phyloP scores from a whole-genome alignment of 2,329 filamentous ascomycete species.

The Venturia oleaginea region DNA sequence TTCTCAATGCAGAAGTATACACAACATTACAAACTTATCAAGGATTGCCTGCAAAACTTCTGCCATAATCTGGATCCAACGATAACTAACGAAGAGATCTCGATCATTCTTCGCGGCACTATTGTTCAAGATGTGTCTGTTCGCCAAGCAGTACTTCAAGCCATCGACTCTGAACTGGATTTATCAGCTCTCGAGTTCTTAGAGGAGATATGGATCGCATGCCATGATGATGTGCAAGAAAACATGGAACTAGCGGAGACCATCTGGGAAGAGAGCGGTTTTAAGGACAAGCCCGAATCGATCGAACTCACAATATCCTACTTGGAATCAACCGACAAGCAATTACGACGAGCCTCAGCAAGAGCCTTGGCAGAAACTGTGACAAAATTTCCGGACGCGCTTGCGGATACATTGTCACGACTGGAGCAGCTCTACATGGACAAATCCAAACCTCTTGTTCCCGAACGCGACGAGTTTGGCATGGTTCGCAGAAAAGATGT shows the following conservation, averaged over 20 bases:
- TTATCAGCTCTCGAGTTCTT: slow-evolving; percentile 79
- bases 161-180: slow-evolving; percentile 84
- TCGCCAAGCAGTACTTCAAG: slow-evolving; percentile 75
- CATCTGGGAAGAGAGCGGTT: slow-evolving; percentile 91
- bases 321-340: slow-evolving; percentile 67
- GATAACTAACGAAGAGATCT: slow-evolving; percentile 63
- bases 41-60: slow-evolving; percentile 82
- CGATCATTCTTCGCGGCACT: slow-evolving; percentile 64
- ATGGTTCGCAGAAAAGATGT: slow-evolving; percentile 87
- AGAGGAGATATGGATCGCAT: slow-evolving; percentile 87
- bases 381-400: slow-evolving; percentile 47
- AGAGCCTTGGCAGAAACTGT: slow-evolving; percentile 71
- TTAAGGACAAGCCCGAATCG: slow-evolving; percentile 58
- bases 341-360: slow-evolving; percentile 75
- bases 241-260: slow-evolving; percentile 74
- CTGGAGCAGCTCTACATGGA: slow-evolving; percentile 66
- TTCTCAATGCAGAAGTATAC: slow-evolving; percentile 78
- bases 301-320: slow-evolving; percentile 66
- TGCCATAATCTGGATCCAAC: slow-evolving; percentile 78
- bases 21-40: slow-evolving; percentile 91
- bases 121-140: slow-evolving; percentile 75
- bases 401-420: slow-evolving; percentile 52
- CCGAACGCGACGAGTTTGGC: slow-evolving; percentile 83
- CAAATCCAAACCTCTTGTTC: slow-evolving; percentile 71
- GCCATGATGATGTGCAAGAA: slow-evolving; percentile 82